Evolutionary conservation across 352 stramenopile genomes (phyloP).

Genomic region (Phytophthora sp.): DNA sequence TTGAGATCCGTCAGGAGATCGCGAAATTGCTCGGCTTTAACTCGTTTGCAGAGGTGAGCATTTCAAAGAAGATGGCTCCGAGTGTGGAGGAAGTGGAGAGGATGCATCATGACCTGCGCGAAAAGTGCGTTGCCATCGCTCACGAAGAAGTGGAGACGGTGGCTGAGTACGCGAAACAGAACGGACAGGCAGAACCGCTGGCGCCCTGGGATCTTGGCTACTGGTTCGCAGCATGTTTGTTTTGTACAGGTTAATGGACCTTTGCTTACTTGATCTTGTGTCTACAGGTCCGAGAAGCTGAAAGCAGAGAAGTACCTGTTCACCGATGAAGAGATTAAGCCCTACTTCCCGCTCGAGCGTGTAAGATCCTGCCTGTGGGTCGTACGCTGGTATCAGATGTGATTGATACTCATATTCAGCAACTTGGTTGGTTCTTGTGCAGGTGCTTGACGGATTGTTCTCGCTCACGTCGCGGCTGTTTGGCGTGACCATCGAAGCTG

Average conservation of each 20-base stretch:
- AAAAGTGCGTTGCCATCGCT: conserved; percentile 92
- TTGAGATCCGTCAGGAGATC: conserved; percentile 92
- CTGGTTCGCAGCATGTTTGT: conserved; percentile 84
- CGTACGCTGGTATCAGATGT: too few relatives aligned
- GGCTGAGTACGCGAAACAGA: conserved; percentile 79
- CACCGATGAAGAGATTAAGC: conserved; percentile 97
- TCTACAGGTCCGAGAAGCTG: conserved; percentile 88
- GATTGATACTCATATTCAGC: neutral
- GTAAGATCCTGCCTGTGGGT: conserved; percentile 44
- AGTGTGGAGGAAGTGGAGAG: conserved; percentile 91
- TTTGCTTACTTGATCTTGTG: neutral
- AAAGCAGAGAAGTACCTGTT: conserved; percentile 96
- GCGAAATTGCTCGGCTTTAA: conserved; percentile 93
- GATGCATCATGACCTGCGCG: conserved; percentile 93
- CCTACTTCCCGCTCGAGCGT: conserved; percentile 96
- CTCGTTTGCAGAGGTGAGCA: conserved; percentile 93
- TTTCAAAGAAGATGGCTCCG: conserved; percentile 97
- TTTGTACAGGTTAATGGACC: too few relatives aligned
- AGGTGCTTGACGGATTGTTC: conserved; percentile 96
- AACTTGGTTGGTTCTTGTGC: neutral
- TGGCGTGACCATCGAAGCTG: conserved; percentile 92
- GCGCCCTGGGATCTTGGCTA: conserved; percentile 95
- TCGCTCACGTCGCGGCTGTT: conserved; percentile 94
- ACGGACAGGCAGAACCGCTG: conserved; percentile 81
- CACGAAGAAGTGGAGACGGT: conserved; percentile 93